A percentile compares a stretch with the other conserved stretches of the same genome.
Evolutionary conservation across 495 filamentous ascomycete species (phyloP).

Genomic region (Choiromyces venosus): DNA sequence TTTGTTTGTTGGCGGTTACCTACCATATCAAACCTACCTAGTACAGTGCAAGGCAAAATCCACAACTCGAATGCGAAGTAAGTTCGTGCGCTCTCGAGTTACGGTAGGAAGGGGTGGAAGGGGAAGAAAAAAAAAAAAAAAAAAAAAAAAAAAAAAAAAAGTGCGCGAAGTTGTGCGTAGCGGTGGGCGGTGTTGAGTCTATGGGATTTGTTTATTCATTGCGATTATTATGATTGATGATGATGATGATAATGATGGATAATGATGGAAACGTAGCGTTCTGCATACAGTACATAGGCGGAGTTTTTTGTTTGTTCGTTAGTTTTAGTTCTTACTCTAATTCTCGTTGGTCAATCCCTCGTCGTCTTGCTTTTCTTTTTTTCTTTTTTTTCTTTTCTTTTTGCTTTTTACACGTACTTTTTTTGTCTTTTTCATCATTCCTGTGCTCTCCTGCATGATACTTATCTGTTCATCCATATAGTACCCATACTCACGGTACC

Average conservation of each 20-base stretch:
- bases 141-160: background rate
- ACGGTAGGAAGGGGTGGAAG: background rate
- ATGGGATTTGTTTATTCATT: background rate
- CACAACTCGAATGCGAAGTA: background rate
- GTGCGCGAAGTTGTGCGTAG: background rate
- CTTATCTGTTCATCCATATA: too few species aligned
- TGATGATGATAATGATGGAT: background rate
- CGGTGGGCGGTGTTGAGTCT: background rate
- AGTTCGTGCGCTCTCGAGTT: background rate
- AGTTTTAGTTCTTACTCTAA: conserved; percentile 13
- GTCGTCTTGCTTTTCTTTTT: conserved; percentile 4
- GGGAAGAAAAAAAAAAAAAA: background rate
- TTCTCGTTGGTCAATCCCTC: conserved; percentile 1
- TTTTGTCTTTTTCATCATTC: too few species aligned
- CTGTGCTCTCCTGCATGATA: too few species aligned
- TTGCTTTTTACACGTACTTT: background rate
- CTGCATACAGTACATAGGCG: background rate
- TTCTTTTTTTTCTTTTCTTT: conserved; percentile 11
- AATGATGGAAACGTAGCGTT: background rate
- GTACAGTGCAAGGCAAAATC: background rate
- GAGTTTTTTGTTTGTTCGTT: conserved; percentile 14
- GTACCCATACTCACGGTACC: too few species aligned
- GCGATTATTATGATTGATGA: background rate
- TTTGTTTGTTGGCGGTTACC: background rate
- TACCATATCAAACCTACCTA: background rate